These are phyloP conservation scores for Aegilops speltoides DNA, from an alignment of 176 grass and related monocot species.

Conservation along the genomic window DNA sequence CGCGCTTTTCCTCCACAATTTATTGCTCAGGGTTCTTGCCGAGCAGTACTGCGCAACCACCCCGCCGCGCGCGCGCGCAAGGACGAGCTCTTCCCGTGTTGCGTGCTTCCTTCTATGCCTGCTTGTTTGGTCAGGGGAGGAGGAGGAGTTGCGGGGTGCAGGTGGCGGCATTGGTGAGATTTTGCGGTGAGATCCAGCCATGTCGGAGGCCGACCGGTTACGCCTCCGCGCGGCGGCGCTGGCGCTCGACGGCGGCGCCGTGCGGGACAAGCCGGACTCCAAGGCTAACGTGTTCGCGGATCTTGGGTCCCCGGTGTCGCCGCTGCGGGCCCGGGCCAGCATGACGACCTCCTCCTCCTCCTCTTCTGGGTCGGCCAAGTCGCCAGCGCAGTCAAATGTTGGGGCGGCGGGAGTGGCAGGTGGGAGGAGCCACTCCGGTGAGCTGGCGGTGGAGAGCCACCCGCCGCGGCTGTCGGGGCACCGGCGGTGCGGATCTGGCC, in stretches of 20 bases:
- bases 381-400: slow-evolving; percentile 38
- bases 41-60: slow-evolving; percentile 10
- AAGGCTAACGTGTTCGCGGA: slow-evolving; percentile 66
- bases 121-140: slow-evolving; percentile 41
- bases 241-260: slow-evolving; percentile 37
- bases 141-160: slow-evolving; percentile 12
- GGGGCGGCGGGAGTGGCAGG: background rate
- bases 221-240: slow-evolving; percentile 39
- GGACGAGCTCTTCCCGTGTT: slow-evolving; percentile 37
- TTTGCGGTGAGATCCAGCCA: slow-evolving; percentile 29
- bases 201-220: slow-evolving; percentile 46
- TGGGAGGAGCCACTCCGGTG: slow-evolving; percentile 48
- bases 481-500: slow-evolving; percentile 70
- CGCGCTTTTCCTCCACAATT: slow-evolving; percentile 46
- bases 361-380: slow-evolving; percentile 55
- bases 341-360: slow-evolving; percentile 44
- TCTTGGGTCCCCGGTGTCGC: slow-evolving; percentile 80
- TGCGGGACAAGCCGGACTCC: slow-evolving; percentile 73
- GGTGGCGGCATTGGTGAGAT: slow-evolving; percentile 44
- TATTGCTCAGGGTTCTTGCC: slow-evolving; percentile 49
- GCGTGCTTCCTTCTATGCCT: slow-evolving; percentile 46
- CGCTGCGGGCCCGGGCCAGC: slow-evolving; percentile 45
- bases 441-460: slow-evolving; percentile 46
- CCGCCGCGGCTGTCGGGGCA: slow-evolving; percentile 34
- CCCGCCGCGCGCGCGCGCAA: slow-evolving; percentile 25